Evolutionary conservation across 2,329 filamentous ascomycete genomes (phyloP), one percentile per base, ranked within the genome.

Genomic region (Hypoxylon sp.): DNA sequence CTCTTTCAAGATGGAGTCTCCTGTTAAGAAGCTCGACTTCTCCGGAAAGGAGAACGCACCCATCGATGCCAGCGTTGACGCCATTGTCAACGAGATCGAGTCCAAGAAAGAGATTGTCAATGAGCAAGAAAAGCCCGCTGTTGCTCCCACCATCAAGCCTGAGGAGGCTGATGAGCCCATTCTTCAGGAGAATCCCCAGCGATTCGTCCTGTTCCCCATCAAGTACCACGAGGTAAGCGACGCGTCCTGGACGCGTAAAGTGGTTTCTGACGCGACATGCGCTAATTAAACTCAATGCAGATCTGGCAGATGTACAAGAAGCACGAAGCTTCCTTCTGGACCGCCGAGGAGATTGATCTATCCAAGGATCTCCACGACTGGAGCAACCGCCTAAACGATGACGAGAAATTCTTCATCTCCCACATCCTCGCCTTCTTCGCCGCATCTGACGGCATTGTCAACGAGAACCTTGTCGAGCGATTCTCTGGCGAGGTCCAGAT

Each of bases 231-330:
- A 98, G 91, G 95, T 98, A 84, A 83, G 93, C 88, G 74, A 83
- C 83, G 82, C 82, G 81, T 81, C 73, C 53, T 79, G 82, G 74
- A 91, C 92, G 92, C 90, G 91, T 93, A 86, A 87, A 92, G 86
- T 91, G 86, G 76, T 69, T 68, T 68, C 35, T 8, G 59, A 75
- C 74, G 76, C 69, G 70, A 67, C 65, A 56, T 68, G 37, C 26
- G 76, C 83, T 86, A 79, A 87, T 79, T 63, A 62, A 63, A 68
- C 70, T 67, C 54, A 58, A 68, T 72, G 80, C 76, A 98, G 94
- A 97, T 98, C 83, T 99, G 96, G 96, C 95, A 98, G 83, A 98
- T 98, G 95, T 99, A 99, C 90, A 99, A 99, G 90, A 98, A 98
- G 86, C 94, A 94, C 74, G 95, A 99, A 83, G 96, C 96, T 58